Evolutionary conservation across 2,329 filamentous ascomycete species (phyloP).

Genomic region (Phoma sp.): DNA sequence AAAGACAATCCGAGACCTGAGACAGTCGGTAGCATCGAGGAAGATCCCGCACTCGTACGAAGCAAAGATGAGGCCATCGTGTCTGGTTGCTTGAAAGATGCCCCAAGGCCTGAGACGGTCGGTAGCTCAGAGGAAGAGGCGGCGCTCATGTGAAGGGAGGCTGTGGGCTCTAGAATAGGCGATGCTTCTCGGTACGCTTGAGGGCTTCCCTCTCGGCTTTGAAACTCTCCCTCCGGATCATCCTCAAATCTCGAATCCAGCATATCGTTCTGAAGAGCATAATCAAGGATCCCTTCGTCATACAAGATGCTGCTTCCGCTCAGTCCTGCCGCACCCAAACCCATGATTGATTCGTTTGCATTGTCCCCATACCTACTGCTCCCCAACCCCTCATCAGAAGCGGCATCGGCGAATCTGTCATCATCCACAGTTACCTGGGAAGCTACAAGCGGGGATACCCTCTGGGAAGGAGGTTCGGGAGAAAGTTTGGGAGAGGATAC

Average conservation of each 20-base stretch:
- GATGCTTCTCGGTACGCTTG: constrained; percentile 18
- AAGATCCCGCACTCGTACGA: constrained; percentile 25
- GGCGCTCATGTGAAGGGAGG: constrained; percentile 23
- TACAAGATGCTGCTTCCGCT: constrained; percentile 41
- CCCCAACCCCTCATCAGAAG: constrained; percentile 42
- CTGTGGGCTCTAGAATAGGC: constrained; percentile 20
- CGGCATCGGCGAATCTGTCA: constrained; percentile 51
- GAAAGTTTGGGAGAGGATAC: not conserved
- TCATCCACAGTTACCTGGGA: constrained; percentile 46
- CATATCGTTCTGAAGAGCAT: constrained; percentile 41
- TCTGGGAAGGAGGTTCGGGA: not conserved
- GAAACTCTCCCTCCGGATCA: constrained; percentile 9
- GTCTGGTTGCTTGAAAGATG: constrained; percentile 21
- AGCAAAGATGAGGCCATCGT: constrained; percentile 10
- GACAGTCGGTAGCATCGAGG: constrained; percentile 29
- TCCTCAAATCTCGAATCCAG: constrained; percentile 34
- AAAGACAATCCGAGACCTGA: constrained; percentile 33
- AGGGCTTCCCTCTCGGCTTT: not conserved
- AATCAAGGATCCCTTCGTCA: constrained; percentile 43
- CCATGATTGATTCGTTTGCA: constrained; percentile 15
- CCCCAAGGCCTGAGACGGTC: constrained; percentile 34
- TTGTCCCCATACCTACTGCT: constrained; percentile 17
- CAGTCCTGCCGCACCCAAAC: constrained; percentile 22
- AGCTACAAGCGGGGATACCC: constrained; percentile 13
- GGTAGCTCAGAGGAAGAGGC: constrained; percentile 26